phyloP scores from a whole-genome alignment of 2,329 filamentous ascomycete genomes.

The Lomentospora prolificans region DNA sequence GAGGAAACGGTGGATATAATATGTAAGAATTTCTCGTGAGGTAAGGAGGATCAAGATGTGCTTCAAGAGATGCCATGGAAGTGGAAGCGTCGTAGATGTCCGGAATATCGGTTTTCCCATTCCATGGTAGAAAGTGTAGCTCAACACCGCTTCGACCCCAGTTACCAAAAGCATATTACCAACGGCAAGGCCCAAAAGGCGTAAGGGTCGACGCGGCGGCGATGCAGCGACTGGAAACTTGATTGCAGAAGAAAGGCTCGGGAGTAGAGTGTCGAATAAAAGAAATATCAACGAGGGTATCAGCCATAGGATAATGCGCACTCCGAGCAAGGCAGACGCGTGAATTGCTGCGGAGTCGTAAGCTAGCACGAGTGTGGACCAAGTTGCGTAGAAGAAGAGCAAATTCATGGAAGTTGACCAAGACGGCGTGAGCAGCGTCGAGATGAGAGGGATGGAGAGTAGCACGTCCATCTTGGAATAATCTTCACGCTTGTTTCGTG shows the following conservation, averaged over 20 bases:
- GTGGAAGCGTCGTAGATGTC: slow-evolving; percentile 36
- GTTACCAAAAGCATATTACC: slow-evolving; percentile 35
- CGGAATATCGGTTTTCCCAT: slow-evolving; percentile 33
- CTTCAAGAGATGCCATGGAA: slow-evolving; percentile 44
- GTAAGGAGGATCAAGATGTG: slow-evolving; percentile 34
- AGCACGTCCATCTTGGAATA: slow-evolving; percentile 48
- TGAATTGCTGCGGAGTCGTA: slow-evolving; percentile 69
- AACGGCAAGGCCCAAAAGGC: slow-evolving; percentile 30
- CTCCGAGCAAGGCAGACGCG: slow-evolving; percentile 56
- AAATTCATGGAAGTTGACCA: slow-evolving; percentile 75
- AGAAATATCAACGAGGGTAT: slow-evolving; percentile 65
- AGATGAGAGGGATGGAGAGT: slow-evolving; percentile 62
- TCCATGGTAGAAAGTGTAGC: slow-evolving; percentile 23
- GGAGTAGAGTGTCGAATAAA: slow-evolving; percentile 59
- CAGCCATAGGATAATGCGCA: slow-evolving; percentile 62
- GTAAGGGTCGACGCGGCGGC: slow-evolving; percentile 34
- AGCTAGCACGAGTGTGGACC: slow-evolving; percentile 72
- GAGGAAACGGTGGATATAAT: slow-evolving; percentile 62
- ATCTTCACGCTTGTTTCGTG: too few relatives aligned
- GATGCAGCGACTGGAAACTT: slow-evolving; percentile 53
- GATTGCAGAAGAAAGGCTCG: slow-evolving; percentile 56
- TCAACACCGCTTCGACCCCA: slow-evolving; percentile 31
- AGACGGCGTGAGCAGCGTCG: slow-evolving; percentile 56
- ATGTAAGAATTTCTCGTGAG: slow-evolving; percentile 52
- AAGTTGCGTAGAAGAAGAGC: slow-evolving; percentile 84